Base-by-base conservation (phyloP, 1,139 yeast species). In the Nakaseomyces delphensis region DNA sequence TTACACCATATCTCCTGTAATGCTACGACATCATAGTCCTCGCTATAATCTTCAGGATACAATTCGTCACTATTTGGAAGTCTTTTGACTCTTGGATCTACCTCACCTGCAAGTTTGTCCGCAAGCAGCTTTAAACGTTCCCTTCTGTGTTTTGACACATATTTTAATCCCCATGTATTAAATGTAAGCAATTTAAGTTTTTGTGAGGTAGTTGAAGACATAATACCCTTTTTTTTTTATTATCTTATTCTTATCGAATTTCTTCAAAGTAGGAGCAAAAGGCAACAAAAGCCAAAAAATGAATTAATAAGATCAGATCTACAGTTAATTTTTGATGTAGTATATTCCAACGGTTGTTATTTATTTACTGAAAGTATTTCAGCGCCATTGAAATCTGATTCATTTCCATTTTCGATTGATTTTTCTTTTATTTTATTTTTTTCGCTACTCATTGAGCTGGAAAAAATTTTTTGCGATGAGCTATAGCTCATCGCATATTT, bases 1-100 rank as follows among this genome's bases (percentile, higher is more conserved):
- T 78, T 74, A 38, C 83, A 81, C 99, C 99, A 91, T 8, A 93
- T 73, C 61, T 91, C 98, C 61, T 91, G 98, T 18, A 91, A 67
- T 0, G 96, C 96, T 10, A 91, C 74, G 11, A 91, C 73, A 62
- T 91, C 96, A 62, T 83, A 87, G 23, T 72, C 69, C 19, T 71
- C 70, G 8, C 68, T 67, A 7, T 58, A 57, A 1, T 51, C 52
- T 16, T 31, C 32, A 5, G 38, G 23, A 21, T 18, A 24, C 32
- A 47, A 16, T 16, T 23, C 19, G 4, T 47, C 49, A 21, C 43
- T 48, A 3, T 47, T 47, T 10, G 46, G 40, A 15, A 45, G 24
- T 28, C 42, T 37, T 32, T 42, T 31, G 30, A 37, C 10, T 43
- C 44, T 11, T 43, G 45, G 2, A 48, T 35, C 4, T 49, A 47